Evolutionary conservation across 208 protist genomes (phyloP).

Genomic region (Trichomonas tenax): DNA sequence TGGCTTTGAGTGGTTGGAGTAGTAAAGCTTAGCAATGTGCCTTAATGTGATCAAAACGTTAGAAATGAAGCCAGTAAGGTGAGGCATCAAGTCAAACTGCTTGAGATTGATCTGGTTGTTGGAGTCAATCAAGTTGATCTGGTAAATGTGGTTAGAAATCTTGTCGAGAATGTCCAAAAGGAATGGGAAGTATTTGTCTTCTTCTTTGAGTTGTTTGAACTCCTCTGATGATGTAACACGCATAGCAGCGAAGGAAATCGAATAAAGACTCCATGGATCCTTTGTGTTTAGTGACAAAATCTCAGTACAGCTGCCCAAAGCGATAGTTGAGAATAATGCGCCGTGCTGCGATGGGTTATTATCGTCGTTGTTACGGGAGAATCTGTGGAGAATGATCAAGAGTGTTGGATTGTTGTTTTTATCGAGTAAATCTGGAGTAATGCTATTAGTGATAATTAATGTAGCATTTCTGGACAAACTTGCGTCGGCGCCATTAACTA

Average conservation of each 20-base stretch:
- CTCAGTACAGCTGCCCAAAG: not conserved
- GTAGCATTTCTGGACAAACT: not conserved
- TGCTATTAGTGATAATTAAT: not conserved
- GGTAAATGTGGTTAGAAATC: not conserved
- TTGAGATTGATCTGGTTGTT: not conserved
- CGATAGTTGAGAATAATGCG: not conserved
- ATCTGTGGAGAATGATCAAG: not conserved
- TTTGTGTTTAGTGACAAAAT: not conserved
- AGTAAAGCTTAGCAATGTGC: not conserved
- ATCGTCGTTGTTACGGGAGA: not conserved
- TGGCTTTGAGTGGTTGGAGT: not conserved
- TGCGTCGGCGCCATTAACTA: not conserved
- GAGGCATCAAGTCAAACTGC: not conserved
- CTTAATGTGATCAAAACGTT: not conserved
- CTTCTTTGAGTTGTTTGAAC: not conserved
- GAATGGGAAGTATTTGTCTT: not conserved
- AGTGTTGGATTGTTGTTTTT: not conserved
- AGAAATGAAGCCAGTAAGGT: not conserved
- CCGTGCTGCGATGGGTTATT: not conserved
- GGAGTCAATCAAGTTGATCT: not conserved
- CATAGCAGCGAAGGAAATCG: not conserved
- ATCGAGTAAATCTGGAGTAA: not conserved
- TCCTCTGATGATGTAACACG: not conserved
- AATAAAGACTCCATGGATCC: not conserved
- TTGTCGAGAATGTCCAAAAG: not conserved